Conservation (phyloP, 23 red algal species). For the Gracilaria domingensis region DNA sequence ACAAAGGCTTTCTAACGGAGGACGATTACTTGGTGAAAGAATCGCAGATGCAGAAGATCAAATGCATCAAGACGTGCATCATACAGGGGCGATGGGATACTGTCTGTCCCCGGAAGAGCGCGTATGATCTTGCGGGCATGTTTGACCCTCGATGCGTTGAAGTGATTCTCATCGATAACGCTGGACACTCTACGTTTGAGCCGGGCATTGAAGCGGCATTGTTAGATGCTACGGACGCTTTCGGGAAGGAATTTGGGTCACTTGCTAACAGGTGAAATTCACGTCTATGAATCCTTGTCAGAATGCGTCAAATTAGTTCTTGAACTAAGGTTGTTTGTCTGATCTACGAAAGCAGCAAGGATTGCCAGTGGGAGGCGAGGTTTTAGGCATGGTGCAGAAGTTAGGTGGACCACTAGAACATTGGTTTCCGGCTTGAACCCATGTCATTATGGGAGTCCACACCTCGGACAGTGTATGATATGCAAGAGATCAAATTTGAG, state of each 20-base stretch:
- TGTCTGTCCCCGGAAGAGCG: conserved; percentile 76
- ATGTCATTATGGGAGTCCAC: background rate
- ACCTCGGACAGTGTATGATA: too few species aligned
- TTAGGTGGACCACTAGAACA: background rate
- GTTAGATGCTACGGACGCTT: conserved; percentile 43
- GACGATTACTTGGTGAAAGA: conserved; percentile 74
- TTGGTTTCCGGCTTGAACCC: background rate
- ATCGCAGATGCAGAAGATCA: conserved; percentile 67
- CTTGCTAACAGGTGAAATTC: background rate
- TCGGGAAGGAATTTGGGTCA: conserved; percentile 30
- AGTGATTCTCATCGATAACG: conserved; percentile 62
- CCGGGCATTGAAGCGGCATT: conserved; percentile 67
- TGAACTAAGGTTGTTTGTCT: background rate
- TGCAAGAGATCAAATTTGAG: background rate
- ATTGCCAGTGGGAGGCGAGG: background rate
- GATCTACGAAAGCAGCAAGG: background rate
- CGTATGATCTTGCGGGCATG: conserved; percentile 58
- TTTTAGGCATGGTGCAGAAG: background rate
- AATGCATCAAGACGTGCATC: conserved; percentile 61
- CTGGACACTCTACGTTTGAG: conserved; percentile 85
- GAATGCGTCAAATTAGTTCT: background rate
- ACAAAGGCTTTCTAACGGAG: conserved; percentile 69
- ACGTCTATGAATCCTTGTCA: background rate
- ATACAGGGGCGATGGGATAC: conserved; percentile 84
- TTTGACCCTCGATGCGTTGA: conserved; percentile 44